Base-by-base conservation (phyloP, 805 yeast species). In the Nakazawaea peltata region DNA sequence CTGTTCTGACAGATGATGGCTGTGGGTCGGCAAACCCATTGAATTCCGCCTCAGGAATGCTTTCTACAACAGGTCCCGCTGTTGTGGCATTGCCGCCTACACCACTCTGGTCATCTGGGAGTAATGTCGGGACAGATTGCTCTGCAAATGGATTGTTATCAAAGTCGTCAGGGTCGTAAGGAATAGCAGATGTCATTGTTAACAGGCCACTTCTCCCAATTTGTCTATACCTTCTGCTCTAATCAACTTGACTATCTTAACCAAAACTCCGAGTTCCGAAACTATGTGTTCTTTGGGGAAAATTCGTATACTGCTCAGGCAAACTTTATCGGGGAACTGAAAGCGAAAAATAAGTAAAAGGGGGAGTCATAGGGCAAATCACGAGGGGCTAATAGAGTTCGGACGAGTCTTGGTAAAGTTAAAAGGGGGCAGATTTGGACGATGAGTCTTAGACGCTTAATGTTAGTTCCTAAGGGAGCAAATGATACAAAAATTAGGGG, bases 101-200 rank as follows among this genome's bases (percentile, higher is more conserved):
- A 21, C 23, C 11, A 16, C 5, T 13, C 17, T 14, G 22, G n/a
- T 9, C 12, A 6, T 25, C 11, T 17, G 19, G 17, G 21, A 28
- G 21, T 21, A 4, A 5, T 37, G 26, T 23, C 33, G 32, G 32
- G 14, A 34, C 26, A 2, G 34, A 29, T 26, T 51, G 71, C 40
- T 69, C 75, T 3, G 78, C 74, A 54, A 76, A 76, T 2, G 81
- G 81, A 42, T 75, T 75, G 53, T 72, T 69, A 41, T 72, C 80
- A 41, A 71, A 67, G 40, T 71, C 78, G 37, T 74, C 79, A 1
- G 63, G 65, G 36, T 59, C 65, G 24, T 59, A 59, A 4, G 63
- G 59, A 10, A 54, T 53, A 12, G 63, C 58, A 22, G 63, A 54
- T 7, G 61, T 46, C 65, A 59, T 58, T 6, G 19, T 26, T n/a